A percentile compares a stretch with the other conserved stretches of the same genome.
Evolutionary conservation across 2,329 filamentous ascomycete genomes (phyloP).

Genomic region (Neopestalotiopsis clavispora): DNA sequence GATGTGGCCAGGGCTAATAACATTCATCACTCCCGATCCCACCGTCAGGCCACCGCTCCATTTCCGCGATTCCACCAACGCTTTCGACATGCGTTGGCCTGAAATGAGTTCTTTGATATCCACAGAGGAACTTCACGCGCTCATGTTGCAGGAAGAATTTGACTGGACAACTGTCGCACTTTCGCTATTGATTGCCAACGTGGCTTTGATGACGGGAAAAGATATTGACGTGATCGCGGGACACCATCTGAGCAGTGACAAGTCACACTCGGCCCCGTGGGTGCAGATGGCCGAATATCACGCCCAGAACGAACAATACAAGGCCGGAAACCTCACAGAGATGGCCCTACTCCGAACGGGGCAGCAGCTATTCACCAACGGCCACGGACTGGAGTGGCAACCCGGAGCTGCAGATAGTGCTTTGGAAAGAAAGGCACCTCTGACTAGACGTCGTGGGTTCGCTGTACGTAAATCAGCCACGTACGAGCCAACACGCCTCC

Average conservation of each 20-base stretch:
- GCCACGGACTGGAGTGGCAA: not conserved
- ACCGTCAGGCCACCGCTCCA: not conserved
- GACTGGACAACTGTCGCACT: not conserved
- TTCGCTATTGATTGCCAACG: not conserved
- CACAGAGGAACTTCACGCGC: not conserved
- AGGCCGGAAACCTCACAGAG: not conserved
- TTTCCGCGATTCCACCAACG: not conserved
- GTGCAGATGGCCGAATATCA: not conserved
- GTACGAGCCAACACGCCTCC: not conserved
- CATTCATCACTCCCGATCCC: not conserved
- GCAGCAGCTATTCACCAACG: not conserved
- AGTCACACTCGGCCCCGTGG: no score
- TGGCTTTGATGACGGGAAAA: not conserved
- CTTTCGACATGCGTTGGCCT: not conserved
- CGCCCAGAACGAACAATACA: not conserved
- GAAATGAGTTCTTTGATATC: not conserved
- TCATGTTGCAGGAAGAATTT: not conserved
- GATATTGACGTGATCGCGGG: not conserved
- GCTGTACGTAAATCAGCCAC: not conserved
- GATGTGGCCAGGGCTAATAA: not conserved
- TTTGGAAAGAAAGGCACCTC: not conserved
- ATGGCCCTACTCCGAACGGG: not conserved
- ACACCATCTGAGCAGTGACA: no score
- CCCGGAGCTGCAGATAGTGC: not conserved
- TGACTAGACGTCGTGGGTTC: not conserved